Evolutionary conservation across 2,329 filamentous ascomycete species (phyloP).

Genomic region (Hypoxylon sp.): DNA sequence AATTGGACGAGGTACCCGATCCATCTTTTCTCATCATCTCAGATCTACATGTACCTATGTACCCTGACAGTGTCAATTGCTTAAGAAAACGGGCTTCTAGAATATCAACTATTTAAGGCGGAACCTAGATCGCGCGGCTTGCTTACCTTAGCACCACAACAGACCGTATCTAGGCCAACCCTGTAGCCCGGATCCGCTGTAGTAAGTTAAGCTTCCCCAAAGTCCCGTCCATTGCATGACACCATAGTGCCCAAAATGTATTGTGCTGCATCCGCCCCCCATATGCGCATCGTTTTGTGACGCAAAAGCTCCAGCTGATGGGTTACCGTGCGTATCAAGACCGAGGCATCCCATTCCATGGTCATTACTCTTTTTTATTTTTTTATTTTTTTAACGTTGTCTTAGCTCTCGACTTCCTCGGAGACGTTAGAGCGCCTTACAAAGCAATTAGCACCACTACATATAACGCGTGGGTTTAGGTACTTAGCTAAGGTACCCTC

Average conservation of each 20-base stretch:
- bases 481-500: too few relatives aligned
- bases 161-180: slow-evolving; percentile 13
- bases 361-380: not conserved
- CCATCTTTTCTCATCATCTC: not conserved
- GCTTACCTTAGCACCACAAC: not conserved
- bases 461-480: too few relatives aligned
- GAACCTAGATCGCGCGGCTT: slow-evolving; percentile 1
- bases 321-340: not conserved
- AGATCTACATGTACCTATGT: not conserved
- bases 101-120: slow-evolving; percentile 19
- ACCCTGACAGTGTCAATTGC: not conserved
- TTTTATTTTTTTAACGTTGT: too few relatives aligned
- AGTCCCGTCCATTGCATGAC: not conserved
- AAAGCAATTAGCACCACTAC: not conserved
- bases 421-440: not conserved
- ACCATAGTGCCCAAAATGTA: not conserved
- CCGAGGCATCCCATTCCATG: not conserved
- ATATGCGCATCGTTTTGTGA: not conserved
- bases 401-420: not conserved
- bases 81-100: slow-evolving; percentile 11
- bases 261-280: not conserved
- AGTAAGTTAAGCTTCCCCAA: slow-evolving; percentile 24
- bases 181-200: slow-evolving; percentile 25
- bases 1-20: not conserved
- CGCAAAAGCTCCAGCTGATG: not conserved